These are phyloP conservation scores for Nakazawaea wyomingensis DNA, from an alignment of 805 yeast species.

Conservation along the genomic window DNA sequence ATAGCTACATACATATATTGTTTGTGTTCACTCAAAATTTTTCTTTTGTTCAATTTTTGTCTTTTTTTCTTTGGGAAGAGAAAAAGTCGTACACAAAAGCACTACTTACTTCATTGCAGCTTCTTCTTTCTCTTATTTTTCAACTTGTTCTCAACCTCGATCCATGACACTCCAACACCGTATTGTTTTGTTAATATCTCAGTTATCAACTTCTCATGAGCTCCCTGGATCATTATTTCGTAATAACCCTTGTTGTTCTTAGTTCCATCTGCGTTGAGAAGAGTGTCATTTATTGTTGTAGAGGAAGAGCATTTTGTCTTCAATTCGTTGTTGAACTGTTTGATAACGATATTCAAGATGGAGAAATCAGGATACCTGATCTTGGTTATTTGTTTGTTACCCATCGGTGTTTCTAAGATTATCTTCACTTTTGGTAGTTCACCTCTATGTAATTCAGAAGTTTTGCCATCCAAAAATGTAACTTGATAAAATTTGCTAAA, in stretches of 20 bases:
- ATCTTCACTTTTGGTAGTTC: constrained; percentile 60
- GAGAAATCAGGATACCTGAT: constrained; percentile 56
- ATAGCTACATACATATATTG: neutral
- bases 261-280: constrained; percentile 40
- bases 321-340: constrained; percentile 59
- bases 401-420: constrained; percentile 69
- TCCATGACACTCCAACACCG: constrained; percentile 65
- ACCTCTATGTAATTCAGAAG: constrained; percentile 48
- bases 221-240: constrained; percentile 88
- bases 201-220: constrained; percentile 63
- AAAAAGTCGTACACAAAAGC: neutral
- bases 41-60: too few relatives aligned
- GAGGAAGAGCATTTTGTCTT: constrained; percentile 87
- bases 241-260: constrained; percentile 21
- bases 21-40: neutral
- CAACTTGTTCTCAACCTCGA: constrained; percentile 57
- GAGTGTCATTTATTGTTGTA: constrained; percentile 61
- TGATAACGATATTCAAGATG: constrained; percentile 58
- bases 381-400: constrained; percentile 75
- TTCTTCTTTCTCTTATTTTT: constrained; percentile 45
- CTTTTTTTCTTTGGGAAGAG: neutral
- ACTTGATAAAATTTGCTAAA: constrained; percentile 49
- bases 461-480: constrained; percentile 1
- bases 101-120: too few relatives aligned
- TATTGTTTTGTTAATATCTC: constrained; percentile 48